Evolutionary conservation across 805 yeast genomes (phyloP).

Genomic region (Candida easanensis): DNA sequence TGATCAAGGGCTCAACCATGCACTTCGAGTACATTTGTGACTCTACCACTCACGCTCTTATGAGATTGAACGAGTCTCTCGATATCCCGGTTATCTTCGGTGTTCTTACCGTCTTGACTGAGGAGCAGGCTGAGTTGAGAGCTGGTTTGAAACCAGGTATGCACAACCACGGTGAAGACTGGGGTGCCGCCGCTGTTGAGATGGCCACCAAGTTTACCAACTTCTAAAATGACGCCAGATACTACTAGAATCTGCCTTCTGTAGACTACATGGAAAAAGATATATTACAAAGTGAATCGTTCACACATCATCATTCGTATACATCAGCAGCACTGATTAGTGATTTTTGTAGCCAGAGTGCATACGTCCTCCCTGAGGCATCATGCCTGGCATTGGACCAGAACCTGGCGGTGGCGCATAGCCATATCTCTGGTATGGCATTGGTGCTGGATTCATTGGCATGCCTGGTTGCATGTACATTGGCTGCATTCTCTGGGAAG

Average conservation of each 20-base stretch:
- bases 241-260: too few species aligned
- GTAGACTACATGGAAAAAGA: too few species aligned
- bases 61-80: slow-evolving; percentile 72
- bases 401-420: slow-evolving; percentile 7
- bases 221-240: too few species aligned
- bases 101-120: slow-evolving; percentile 87
- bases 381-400: slow-evolving; percentile 11
- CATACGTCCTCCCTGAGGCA: slow-evolving; percentile 11
- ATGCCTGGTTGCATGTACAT: slow-evolving; percentile 16
- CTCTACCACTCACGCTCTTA: slow-evolving; percentile 77
- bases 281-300: neutral
- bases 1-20: slow-evolving; percentile 96
- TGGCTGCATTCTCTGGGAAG: slow-evolving; percentile 15
- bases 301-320: neutral
- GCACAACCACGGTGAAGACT: slow-evolving; percentile 97
- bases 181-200: slow-evolving; percentile 99
- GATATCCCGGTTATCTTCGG: slow-evolving; percentile 88
- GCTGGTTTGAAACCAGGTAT: slow-evolving; percentile 80
- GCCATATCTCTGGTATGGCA: slow-evolving; percentile 13
- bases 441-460: slow-evolving; percentile 7
- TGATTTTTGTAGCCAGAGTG: slow-evolving; percentile 10
- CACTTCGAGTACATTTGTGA: slow-evolving; percentile 98
- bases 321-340: neutral
- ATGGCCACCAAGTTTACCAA: slow-evolving; percentile 58
- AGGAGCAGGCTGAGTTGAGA: slow-evolving; percentile 88